phyloP scores from a whole-genome alignment of 257 asterid species.

The Nicotiana noctiflora region DNA sequence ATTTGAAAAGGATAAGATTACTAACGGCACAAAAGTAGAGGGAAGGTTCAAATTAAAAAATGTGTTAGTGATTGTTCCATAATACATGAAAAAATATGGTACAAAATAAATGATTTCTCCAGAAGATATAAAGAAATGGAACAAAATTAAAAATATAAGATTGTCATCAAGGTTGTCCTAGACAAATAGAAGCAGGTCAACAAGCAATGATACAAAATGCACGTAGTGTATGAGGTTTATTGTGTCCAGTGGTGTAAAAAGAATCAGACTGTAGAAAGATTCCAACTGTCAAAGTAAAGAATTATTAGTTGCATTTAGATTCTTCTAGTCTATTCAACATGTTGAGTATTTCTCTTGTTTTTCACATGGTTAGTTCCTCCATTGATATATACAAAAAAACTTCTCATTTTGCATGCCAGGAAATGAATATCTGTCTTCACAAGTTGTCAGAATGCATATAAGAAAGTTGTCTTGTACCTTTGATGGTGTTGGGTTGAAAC shows the following conservation, averaged over 20 bases:
- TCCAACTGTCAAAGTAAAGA: background rate
- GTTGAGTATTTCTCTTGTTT: background rate
- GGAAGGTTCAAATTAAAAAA: background rate
- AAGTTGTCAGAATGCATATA: background rate
- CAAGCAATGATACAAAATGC: background rate
- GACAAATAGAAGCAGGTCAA: background rate
- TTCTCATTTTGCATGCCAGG: background rate
- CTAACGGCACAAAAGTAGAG: background rate
- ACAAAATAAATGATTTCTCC: no score
- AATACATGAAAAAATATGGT: background rate
- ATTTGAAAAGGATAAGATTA: no score
- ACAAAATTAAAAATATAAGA: background rate
- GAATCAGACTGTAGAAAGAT: background rate
- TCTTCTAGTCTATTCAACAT: background rate
- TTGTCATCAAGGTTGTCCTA: background rate
- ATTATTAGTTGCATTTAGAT: background rate
- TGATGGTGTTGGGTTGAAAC: constrained; percentile 67
- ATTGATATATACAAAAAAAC: no score
- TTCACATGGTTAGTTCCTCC: background rate
- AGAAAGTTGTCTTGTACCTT: constrained; percentile 37
- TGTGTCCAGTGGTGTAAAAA: background rate
- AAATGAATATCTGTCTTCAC: background rate
- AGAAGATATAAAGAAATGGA: background rate
- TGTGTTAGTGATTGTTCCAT: background rate
- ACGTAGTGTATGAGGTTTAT: background rate